These are phyloP conservation scores for Brassica nigra DNA, from an alignment of 345 rosid genomes.

Conservation along the genomic window DNA sequence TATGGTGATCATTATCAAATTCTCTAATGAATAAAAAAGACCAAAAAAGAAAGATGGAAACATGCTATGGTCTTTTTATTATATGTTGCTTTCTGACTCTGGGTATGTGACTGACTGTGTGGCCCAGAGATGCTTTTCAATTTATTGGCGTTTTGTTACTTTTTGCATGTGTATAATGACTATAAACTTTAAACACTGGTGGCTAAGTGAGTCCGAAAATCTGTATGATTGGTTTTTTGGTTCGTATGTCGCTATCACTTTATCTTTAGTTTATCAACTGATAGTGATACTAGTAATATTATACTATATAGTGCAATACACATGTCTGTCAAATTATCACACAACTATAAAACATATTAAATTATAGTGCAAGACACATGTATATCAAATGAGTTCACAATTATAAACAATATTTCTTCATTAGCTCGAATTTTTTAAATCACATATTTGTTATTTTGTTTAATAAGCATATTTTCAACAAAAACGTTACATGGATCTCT, in stretches of 20 bases:
- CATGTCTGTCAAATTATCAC: not conserved
- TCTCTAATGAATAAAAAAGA: not conserved
- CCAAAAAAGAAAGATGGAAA: not conserved
- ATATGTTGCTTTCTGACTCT: too few relatives aligned
- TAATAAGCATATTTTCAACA: not conserved
- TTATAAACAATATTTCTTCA: not conserved
- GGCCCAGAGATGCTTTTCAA: not conserved
- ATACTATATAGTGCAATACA: not conserved
- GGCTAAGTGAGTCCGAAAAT: not conserved
- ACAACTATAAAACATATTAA: not conserved
- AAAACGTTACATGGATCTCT: not conserved
- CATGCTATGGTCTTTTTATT: not conserved
- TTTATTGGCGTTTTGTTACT: not conserved
- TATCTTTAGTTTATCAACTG: conserved; percentile 1
- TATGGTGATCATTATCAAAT: not conserved
- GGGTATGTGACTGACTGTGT: not conserved
- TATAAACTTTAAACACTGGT: not conserved
- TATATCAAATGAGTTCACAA: not conserved
- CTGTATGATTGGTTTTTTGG: not conserved
- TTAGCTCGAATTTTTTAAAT: not conserved
- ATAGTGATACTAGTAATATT: not conserved
- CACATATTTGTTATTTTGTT: not conserved
- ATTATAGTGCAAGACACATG: not conserved
- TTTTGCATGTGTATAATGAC: not conserved
- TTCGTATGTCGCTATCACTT: not conserved